Evolutionary conservation across 208 protist genomes (phyloP).

Genomic region (Lotmaria passim): DNA sequence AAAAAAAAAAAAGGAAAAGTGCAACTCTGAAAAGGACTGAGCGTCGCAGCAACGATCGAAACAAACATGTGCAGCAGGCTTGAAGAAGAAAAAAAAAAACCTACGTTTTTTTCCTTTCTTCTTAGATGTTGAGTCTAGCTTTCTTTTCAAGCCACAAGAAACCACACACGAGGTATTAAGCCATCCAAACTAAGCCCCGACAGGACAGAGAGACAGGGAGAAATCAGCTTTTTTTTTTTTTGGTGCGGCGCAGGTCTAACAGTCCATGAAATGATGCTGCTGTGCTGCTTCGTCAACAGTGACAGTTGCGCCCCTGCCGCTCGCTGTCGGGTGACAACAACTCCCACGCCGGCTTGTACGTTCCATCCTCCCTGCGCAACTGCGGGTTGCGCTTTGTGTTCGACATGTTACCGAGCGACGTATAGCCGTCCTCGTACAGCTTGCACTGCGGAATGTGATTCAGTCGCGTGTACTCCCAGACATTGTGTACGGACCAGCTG

Average conservation of each 20-base stretch:
- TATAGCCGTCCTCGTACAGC: constrained; percentile 90
- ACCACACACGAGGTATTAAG: too few species aligned
- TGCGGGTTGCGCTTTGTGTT: constrained; percentile 64
- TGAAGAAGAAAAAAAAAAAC: background rate
- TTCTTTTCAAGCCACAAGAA: too few species aligned
- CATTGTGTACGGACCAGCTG: constrained; percentile 72
- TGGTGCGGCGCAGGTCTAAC: too few species aligned
- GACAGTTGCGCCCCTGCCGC: constrained; percentile 45
- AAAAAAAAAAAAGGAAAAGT: background rate
- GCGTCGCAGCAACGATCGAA: too few species aligned
- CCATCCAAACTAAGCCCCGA: too few species aligned
- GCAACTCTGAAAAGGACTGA: too few species aligned
- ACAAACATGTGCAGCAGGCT: too few species aligned
- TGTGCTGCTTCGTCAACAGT: background rate
- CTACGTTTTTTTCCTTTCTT: background rate
- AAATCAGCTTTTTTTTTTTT: background rate
- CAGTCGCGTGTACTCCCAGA: constrained; percentile 80
- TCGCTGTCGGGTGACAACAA: constrained; percentile 44
- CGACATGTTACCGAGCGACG: constrained; percentile 69
- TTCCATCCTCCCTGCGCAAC: constrained; percentile 61
- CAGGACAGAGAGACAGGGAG: background rate
- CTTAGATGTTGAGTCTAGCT: background rate
- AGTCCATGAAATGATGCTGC: background rate
- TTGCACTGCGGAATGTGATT: constrained; percentile 81
- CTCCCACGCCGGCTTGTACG: constrained; percentile 76